Evolutionary conservation across 306 rosid species (phyloP).

Genomic region (Begonia fuchsioides): DNA sequence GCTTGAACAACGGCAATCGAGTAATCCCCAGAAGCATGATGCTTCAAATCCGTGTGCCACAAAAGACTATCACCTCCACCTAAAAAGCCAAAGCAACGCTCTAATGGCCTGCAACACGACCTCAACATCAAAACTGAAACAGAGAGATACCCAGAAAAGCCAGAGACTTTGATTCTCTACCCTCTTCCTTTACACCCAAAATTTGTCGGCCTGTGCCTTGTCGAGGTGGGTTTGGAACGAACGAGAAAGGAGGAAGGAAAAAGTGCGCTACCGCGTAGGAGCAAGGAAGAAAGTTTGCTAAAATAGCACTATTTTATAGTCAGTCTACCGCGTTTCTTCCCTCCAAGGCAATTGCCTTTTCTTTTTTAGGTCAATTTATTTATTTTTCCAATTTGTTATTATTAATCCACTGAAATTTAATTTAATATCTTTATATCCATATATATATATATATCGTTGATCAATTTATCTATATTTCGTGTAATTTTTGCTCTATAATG

Average conservation of each 20-base stretch:
- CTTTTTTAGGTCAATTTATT: no score
- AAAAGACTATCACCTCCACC: conserved; percentile 43
- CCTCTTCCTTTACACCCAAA: background rate
- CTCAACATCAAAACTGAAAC: conserved; percentile 36
- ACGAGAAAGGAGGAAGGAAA: background rate
- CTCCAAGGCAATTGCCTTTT: no score
- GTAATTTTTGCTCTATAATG: no score
- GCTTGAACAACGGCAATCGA: conserved; percentile 97
- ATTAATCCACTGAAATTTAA: no score
- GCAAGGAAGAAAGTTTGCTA: background rate
- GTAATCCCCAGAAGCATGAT: conserved; percentile 84
- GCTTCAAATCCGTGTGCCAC: conserved; percentile 77
- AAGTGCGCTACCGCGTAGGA: background rate
- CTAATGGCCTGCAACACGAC: conserved; percentile 27
- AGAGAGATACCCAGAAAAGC: background rate
- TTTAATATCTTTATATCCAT: no score
- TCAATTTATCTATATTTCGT: no score
- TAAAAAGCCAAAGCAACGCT: conserved; percentile 37
- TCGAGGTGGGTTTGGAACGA: background rate
- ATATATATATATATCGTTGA: no score
- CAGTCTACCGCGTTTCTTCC: background rate
- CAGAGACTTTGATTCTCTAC: background rate
- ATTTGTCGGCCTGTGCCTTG: background rate
- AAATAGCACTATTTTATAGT: background rate
- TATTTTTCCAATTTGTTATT: no score